Evolutionary conservation across 768 basidiomycete species (phyloP), one percentile per base, ranked within the genome.

Genomic region (Boletellus sp.): DNA sequence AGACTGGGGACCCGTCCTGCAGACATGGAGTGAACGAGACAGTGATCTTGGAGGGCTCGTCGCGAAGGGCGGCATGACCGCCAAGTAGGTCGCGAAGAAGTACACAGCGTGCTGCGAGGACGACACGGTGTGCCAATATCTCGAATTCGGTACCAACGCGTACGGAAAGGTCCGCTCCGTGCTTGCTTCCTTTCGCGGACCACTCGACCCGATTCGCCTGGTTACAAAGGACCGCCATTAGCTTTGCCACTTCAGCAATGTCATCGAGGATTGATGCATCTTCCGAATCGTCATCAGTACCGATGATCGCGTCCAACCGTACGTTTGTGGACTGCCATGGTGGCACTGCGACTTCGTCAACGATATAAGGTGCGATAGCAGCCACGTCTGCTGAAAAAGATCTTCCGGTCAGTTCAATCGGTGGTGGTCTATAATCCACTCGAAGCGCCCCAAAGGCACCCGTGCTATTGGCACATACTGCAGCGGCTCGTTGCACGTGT

Each of bases 381-480:
- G 77, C 76, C 43, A 96, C 56, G 63, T 96, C 90, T 40, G 84
- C 77, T 16, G 77, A 71, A 19, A 95, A 70, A 3, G 65, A 68
- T 42, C 76, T 74, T 4, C 90, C 87, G 0, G 63, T 61, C 6
- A 87, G 57, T 0, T 63, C 62, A 42, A 97, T 80, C 4, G 75
- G 69, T 3, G 70, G 70, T 0, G 86, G 82, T 34, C 70, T 70
- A 45, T 81, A 86, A 57, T 94, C 91, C 13, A 85, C 76, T 15
- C 86, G 78, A 31, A 98, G 72, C 2, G 90, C 94, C 3, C 84
- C 93, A 65, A 90, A 94, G 0, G 90, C 89, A 1, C 95, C 96
- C 0, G 89, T 85, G 55, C 80, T 84, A 57, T 90, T 96, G 12
- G 89, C 85, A 45, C 84, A 87, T 6, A 99, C 95, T 26, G 78